Base-by-base conservation (phyloP, 179 eudicot genomes). In the Spinacia oleracea region DNA sequence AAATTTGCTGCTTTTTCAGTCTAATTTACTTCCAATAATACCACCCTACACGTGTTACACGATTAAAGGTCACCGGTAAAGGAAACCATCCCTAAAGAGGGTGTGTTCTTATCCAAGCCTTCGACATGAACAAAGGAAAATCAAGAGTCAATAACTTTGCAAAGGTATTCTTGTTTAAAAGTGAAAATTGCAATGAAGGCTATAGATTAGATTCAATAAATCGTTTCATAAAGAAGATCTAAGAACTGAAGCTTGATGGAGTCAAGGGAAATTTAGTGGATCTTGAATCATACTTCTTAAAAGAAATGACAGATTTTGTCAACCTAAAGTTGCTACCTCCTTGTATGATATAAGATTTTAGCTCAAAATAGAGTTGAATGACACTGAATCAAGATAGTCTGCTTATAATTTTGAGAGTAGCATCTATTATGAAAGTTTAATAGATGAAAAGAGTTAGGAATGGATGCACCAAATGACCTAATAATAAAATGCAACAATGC, bases 11-110 rank as follows among this genome's bases (percentile, higher is more conserved):
- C 23, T 25, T 72, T 73, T 69, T 43, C 48, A 9, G 25, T 53
- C 50, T 7, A 29, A 46, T 43, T 43, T 45, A 63, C 63, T 58
- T 62, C 29, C 60, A 48, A 65, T 6, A 31, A 48, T 25, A 31
- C 45, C 45, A 7, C 46, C 74, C 10, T 75, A 75, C 79, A 43
- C 76, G 35, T 69, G 50, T 69, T 40, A 23, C 79, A 75, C 42
- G 50, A 25, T 69, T 58, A 23, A 38, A 32, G 64, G 38, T 31
- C 60, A 50, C 51, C 14, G 18, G 23, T 29, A n/a, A 16, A 46
- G 34, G 63, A 45, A 48, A 53, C 73, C 51, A 75, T 69, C 70
- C 71, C n/a, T 25, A 32, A 40, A 67, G 70, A 11, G 27, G 14
- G n/a, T 16, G 62, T 35, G 81, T n/a, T 29, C 75, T 9, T 45